Conservation (phyloP, 495 filamentous ascomycete genomes). For the Penicillium chermesinum region DNA sequence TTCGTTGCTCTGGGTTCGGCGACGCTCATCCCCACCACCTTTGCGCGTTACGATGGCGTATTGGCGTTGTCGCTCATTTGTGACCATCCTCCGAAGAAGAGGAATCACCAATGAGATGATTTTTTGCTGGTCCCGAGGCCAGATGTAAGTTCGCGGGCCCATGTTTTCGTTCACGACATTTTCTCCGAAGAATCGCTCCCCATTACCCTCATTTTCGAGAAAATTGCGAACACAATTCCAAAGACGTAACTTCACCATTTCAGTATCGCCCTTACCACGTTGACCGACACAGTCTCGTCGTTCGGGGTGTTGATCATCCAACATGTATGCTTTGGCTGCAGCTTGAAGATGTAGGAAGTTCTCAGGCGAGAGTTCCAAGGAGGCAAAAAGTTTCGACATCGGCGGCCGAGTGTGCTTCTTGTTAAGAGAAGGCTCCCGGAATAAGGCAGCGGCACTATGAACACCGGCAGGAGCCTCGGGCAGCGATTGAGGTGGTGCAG, state of each 20-base stretch:
- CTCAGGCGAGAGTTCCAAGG: conserved; percentile 53
- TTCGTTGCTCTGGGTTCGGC: conserved; percentile 41
- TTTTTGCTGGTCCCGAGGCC: conserved; percentile 53
- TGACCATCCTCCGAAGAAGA: conserved; percentile 57
- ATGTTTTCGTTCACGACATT: conserved; percentile 40
- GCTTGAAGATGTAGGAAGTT: conserved; percentile 56
- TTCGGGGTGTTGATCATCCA: conserved; percentile 52
- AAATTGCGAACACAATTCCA: conserved; percentile 57
- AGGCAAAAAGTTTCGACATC: conserved; percentile 56
- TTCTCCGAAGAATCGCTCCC: conserved; percentile 52
- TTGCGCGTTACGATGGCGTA: conserved; percentile 58
- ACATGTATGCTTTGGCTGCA: conserved; percentile 57
- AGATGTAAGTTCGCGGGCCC: conserved; percentile 42
- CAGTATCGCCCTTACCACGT: conserved; percentile 53
- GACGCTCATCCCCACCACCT: conserved; percentile 41
- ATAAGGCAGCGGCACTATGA: conserved; percentile 56
- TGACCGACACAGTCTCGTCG: conserved; percentile 56
- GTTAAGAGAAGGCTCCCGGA: conserved; percentile 47
- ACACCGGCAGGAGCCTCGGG: conserved; percentile 49
- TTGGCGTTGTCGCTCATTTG: conserved; percentile 57
- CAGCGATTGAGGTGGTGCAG: conserved; percentile 32
- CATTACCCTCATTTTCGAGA: conserved; percentile 50
- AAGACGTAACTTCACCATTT: conserved; percentile 57
- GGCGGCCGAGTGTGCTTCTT: conserved; percentile 59
- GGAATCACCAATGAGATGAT: conserved; percentile 56